These are phyloP conservation scores for Oldenlandia corymbosa DNA, from an alignment of 257 asterid species.

Conservation along the genomic window DNA sequence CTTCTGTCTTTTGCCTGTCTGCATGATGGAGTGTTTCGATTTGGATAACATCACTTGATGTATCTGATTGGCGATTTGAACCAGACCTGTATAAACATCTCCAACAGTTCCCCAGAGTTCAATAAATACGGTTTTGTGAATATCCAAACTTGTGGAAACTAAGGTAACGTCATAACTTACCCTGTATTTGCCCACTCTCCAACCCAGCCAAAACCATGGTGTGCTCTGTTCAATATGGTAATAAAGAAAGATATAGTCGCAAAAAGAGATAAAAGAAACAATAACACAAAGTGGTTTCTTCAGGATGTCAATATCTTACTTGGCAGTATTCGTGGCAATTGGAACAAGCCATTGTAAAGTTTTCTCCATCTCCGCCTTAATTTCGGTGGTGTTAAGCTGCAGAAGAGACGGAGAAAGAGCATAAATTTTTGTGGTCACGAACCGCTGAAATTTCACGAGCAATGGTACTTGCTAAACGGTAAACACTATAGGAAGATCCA, in stretches of 20 bases:
- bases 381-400: constrained; percentile 49
- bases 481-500: background rate
- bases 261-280: background rate
- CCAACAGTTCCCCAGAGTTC: constrained; percentile 3
- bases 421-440: background rate
- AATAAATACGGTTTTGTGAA: background rate
- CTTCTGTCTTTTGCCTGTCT: constrained; percentile 56
- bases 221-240: constrained; percentile 44
- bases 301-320: constrained; percentile 36
- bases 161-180: constrained; percentile 35
- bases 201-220: constrained; percentile 91
- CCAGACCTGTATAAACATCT: constrained; percentile 42
- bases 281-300: background rate
- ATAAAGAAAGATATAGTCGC: background rate
- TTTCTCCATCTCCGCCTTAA: constrained; percentile 79
- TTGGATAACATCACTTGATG: constrained; percentile 43
- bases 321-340: constrained; percentile 64
- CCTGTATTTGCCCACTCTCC: constrained; percentile 85
- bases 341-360: constrained; percentile 74
- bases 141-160: background rate
- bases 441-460: background rate
- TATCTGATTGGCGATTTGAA: constrained; percentile 36
- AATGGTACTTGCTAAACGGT: background rate
- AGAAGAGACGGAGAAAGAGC: constrained; percentile 8
- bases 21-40: constrained; percentile 80